phyloP scores from a whole-genome alignment of 1,284 basidiomycete genomes.

The Pseudozyma sp. region DNA sequence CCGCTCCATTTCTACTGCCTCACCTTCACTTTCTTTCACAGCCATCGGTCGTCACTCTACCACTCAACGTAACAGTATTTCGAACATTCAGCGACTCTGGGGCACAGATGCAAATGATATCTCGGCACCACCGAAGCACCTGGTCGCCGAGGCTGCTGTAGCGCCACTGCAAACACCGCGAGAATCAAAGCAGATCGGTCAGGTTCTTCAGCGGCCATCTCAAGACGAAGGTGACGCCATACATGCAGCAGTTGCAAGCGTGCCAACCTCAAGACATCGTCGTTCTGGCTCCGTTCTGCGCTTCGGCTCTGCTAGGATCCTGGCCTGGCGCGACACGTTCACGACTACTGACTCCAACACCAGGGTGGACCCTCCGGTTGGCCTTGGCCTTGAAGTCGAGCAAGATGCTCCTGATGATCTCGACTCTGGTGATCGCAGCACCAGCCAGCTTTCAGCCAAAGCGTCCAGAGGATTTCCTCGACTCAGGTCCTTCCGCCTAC shows the following conservation, averaged over 20 bases:
- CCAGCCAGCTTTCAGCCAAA: background rate
- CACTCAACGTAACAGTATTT: slow-evolving; percentile 17
- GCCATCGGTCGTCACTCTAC: background rate
- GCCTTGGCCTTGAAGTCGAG: slow-evolving; percentile 20
- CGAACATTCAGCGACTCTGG: slow-evolving; percentile 10
- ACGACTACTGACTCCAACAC: background rate
- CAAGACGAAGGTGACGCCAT: background rate
- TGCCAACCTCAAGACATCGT: slow-evolving; percentile 11
- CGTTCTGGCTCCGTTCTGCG: slow-evolving; percentile 34
- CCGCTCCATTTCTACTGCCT: slow-evolving; percentile 24
- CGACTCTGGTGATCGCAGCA: background rate
- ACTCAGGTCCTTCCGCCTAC: slow-evolving; percentile 24
- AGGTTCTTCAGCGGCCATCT: background rate
- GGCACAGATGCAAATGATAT: background rate
- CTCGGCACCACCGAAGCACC: background rate
- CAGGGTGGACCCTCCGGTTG: slow-evolving; percentile 4
- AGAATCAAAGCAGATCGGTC: background rate
- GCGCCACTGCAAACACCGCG: background rate
- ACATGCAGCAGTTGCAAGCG: background rate
- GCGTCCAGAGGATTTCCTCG: slow-evolving; percentile 9
- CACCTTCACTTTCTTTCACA: slow-evolving; percentile 22
- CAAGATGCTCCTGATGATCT: background rate
- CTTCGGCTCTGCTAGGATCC: slow-evolving; percentile 22
- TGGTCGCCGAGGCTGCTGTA: background rate
- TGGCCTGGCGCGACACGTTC: slow-evolving; percentile 24